Evolutionary conservation across 2,329 filamentous ascomycete species (phyloP), one percentile per base, ranked within the genome.

Genomic region (Apiospora kogelbergensis): DNA sequence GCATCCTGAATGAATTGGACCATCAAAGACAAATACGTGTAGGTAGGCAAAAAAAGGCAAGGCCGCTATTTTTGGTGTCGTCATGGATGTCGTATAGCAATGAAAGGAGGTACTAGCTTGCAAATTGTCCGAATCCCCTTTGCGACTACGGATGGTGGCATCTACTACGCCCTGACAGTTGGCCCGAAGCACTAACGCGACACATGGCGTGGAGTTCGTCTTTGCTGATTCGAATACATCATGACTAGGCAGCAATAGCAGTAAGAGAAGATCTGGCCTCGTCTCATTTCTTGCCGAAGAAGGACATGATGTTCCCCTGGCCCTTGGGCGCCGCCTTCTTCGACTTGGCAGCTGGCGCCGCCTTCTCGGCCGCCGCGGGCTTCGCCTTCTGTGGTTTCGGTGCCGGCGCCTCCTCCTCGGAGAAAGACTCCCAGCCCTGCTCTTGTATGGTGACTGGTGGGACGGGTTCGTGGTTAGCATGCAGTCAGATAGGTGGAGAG

Each of bases 231-330:
- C 48, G 4, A 33, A n/a, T 33, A 37, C 53, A 37, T 13, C 53
- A 37, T 60, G 15, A 20, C 24, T 53, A 15, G 17, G 17, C 20
- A 20, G 46, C 46, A 17, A 30, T 3, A 30, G 15, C 24, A 53
- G 15, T 17, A 53, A 20, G 7, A 30, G 6, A 3, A 30, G 26
- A 26, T 57, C 1, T 20, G 48, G 24, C 9, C 11, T n/a, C n/a
- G n/a, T n/a, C 33, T 75, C 69, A 79, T 67, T 78, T 78, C 72
- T 78, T 79, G 26, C 73, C 74, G 68, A 79, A 79, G 70, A 79
- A 79, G 7, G 78, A 79, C 78, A 78, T 79, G 66, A 79, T 79
- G 63, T 74, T 79, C 22, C 77, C 76, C 65, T 78, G 77, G 0
- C 67, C 72, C 42, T 66, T 68, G 13, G 65, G 22, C n/a, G 41